Evolutionary conservation across 108 stramenopile species (phyloP).

Genomic region (Skeletonema menzelii): DNA sequence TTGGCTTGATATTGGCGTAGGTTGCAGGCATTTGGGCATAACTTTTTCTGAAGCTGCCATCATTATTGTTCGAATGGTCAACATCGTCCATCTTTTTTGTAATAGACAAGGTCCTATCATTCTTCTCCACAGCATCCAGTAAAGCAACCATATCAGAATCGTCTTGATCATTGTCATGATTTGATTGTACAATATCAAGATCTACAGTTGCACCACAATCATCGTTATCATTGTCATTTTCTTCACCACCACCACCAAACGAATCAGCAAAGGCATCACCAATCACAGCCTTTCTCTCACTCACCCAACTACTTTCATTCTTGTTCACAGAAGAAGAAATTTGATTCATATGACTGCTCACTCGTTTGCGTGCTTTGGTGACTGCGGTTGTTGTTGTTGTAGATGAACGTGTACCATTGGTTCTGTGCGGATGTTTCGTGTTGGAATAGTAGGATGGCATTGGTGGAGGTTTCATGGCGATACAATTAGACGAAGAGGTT

Average conservation of each 20-base stretch:
- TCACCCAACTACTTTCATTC: neutral
- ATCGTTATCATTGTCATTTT: neutral
- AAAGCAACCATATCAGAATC: neutral
- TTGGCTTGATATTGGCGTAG: neutral
- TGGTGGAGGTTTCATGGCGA: neutral
- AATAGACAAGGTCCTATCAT: neutral
- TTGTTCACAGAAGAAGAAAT: neutral
- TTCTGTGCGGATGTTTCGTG: neutral
- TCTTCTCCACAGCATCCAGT: neutral
- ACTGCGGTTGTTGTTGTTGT: neutral
- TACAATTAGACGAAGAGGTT: neutral
- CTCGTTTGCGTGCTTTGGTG: neutral
- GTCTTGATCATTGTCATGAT: neutral
- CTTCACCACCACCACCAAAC: neutral
- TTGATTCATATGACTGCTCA: neutral
- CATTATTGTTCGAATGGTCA: neutral
- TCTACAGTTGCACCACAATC: neutral
- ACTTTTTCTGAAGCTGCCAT: neutral
- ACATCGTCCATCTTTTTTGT: neutral
- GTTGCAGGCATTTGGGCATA: neutral
- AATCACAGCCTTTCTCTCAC: neutral
- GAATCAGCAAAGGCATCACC: neutral
- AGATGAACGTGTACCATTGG: neutral
- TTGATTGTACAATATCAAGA: neutral
- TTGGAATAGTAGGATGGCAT: neutral